Base-by-base conservation (phyloP, 768 basidiomycete genomes). In the Ephemerocybe angulata region DNA sequence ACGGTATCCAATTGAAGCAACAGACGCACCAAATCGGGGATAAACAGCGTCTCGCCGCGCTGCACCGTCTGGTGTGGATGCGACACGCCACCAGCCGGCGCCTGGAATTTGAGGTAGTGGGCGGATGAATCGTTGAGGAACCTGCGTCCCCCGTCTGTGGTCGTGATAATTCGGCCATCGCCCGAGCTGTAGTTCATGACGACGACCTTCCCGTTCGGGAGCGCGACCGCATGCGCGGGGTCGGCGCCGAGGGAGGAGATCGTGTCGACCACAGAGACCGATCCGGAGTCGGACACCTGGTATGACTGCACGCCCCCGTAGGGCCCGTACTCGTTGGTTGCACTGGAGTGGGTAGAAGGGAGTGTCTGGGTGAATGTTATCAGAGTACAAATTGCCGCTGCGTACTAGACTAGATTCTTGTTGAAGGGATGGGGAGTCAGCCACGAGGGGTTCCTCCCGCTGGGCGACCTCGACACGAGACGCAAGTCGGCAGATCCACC, bases 11-110 rank as follows among this genome's bases (percentile, higher is more conserved):
- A 31, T 5, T 11, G 55, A 61, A 15, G 27, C 15, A 24, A 43
- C 21, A 28, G 3, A 65, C 78, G 50, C 53, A 85, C 86, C 65
- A 87, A 70, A 67, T 87, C 87, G 0, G 86, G 80, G 7, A 88
- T 72, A 57, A 88, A 75, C 4, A 89, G 62, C 58, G 87, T 85
- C 8, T 61, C 62, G 4, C 72, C 72, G 60, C 81, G 71, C 67
- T 85, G 75, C 27, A 84, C 65, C 0, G 78, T 74, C 83, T 85
- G 84, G 63, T 88, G 87, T 7, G 87, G 86, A 65, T 86, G 80
- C 2, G 85, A 83, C 6, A 72, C 71, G 8, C 62, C 68, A 19
- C 76, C 68, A 2, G 68, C 55, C 0, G 69, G 67, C 0, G 67
- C 69, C 11, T 84, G 80, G 72, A 88, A 88, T 11, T 76, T 77